A percentile compares a stretch with the other conserved stretches of the same genome.
Conservation (phyloP, 345 rosid genomes). For the Cardamine occulta region DNA sequence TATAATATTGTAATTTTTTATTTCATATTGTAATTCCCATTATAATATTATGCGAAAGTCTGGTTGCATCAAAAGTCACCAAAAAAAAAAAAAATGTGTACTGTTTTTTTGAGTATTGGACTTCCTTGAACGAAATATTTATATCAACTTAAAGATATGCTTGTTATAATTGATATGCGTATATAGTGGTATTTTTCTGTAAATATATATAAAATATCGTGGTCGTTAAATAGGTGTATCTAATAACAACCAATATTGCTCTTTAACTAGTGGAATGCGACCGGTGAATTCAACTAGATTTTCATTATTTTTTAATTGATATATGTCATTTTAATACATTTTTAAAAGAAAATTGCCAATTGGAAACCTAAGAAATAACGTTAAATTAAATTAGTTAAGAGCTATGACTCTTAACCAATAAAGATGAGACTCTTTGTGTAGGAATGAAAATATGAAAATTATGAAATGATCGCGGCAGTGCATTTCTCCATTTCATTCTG, state of each 20-base stretch:
- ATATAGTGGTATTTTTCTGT: not conserved
- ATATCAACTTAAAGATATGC: not conserved
- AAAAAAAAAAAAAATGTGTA: too few species aligned
- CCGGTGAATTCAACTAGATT: not conserved
- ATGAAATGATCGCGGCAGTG: too few species aligned
- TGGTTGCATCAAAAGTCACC: not conserved
- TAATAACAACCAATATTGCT: not conserved
- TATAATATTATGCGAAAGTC: not conserved
- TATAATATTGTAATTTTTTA: too few species aligned
- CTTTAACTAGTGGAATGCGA: conserved; percentile 15
- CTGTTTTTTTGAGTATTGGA: not conserved
- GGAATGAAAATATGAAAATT: too few species aligned
- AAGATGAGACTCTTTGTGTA: too few species aligned
- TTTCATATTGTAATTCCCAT: too few species aligned
- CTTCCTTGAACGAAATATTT: not conserved
- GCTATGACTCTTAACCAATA: too few species aligned
- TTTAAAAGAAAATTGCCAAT: too few species aligned
- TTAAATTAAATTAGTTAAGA: too few species aligned
- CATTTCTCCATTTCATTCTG: too few species aligned
- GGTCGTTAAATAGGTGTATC: conserved; percentile 23
- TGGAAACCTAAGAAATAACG: conserved; percentile 8
- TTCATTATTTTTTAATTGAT: not conserved
- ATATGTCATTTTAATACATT: not conserved
- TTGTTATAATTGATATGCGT: not conserved
- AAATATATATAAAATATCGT: not conserved